Percentiles rank a stretch among this genome's conserved stretches.
phyloP scores from a whole-genome alignment of 352 stramenopile species.

The Phytopythium mirpurense region DNA sequence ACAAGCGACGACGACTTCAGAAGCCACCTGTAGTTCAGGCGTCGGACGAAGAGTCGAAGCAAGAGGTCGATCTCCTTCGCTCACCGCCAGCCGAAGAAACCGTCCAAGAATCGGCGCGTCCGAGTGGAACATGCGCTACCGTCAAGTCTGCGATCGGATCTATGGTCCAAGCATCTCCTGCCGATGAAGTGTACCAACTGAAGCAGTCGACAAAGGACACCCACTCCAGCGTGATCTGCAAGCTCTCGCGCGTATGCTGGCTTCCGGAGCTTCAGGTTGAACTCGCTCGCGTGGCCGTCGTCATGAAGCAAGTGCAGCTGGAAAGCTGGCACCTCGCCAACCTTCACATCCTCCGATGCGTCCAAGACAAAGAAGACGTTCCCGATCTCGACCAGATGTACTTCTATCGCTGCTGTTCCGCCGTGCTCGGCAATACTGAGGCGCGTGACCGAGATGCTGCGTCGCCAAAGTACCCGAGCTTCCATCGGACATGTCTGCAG shows the following conservation, averaged over 20 bases:
- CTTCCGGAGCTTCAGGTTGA: slow-evolving; percentile 1
- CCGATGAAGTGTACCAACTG: neutral
- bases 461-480: slow-evolving; percentile 2
- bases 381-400: slow-evolving; percentile 8
- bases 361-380: slow-evolving; percentile 6
- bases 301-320: slow-evolving; percentile 13
- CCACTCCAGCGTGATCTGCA: slow-evolving; percentile 10
- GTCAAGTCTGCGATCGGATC: no score
- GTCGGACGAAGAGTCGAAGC: neutral
- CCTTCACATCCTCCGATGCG: slow-evolving; percentile 10
- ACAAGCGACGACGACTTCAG: neutral
- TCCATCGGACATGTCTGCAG: slow-evolving; percentile 2
- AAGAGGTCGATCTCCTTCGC: neutral
- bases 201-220: slow-evolving; percentile 4
- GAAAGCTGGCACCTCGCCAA: slow-evolving; percentile 11
- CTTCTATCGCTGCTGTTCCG: slow-evolving; percentile 10
- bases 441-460: neutral
- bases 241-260: slow-evolving; percentile 8
- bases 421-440: slow-evolving; percentile 2
- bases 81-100: no score
- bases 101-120: neutral
- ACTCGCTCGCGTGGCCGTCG: neutral
- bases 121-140: no score
- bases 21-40: neutral
- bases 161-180: no score